Evolutionary conservation across 352 stramenopile genomes (phyloP).

Genomic region (Globisporangium alternatum): DNA sequence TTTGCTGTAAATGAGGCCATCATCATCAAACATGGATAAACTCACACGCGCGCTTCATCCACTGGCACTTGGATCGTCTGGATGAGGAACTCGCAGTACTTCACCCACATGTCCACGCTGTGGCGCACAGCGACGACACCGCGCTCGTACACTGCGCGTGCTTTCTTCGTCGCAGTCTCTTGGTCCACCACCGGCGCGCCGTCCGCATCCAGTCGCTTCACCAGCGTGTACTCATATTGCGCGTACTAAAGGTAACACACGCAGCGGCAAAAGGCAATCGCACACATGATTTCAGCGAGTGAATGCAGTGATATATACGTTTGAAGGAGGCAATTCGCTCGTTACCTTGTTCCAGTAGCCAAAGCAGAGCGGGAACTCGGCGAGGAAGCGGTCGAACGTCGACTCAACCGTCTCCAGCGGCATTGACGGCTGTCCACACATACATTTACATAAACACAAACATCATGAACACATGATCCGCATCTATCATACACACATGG

Average conservation of each 20-base stretch:
- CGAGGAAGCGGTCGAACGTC: conserved; percentile 70
- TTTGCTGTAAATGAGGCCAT: not conserved
- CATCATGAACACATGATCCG: not conserved
- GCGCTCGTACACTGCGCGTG: conserved; percentile 62
- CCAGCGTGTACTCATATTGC: conserved; percentile 55
- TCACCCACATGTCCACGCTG: conserved; percentile 85
- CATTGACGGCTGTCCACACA: conserved; percentile 27
- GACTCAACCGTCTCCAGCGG: conserved; percentile 53
- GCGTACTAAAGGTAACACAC: conserved; percentile 43
- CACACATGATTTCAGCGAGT: not conserved
- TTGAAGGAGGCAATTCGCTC: not conserved
- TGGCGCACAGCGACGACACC: conserved; percentile 56
- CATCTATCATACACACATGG: not conserved
- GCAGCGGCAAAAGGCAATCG: not conserved
- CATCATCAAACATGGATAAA: not conserved
- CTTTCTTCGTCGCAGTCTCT: conserved; percentile 42
- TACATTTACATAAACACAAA: not conserved
- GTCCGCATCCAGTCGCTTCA: conserved; percentile 32
- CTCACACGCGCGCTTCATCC: conserved; percentile 62
- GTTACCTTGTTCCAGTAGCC: conserved; percentile 86
- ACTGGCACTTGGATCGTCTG: conserved; percentile 49
- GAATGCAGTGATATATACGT: not conserved
- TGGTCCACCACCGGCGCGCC: conserved; percentile 35
- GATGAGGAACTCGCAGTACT: conserved; percentile 81
- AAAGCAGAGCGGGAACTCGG: conserved; percentile 78